Conservation (phyloP, 148 eudicot species). For the Rhododendron mucronatum region DNA sequence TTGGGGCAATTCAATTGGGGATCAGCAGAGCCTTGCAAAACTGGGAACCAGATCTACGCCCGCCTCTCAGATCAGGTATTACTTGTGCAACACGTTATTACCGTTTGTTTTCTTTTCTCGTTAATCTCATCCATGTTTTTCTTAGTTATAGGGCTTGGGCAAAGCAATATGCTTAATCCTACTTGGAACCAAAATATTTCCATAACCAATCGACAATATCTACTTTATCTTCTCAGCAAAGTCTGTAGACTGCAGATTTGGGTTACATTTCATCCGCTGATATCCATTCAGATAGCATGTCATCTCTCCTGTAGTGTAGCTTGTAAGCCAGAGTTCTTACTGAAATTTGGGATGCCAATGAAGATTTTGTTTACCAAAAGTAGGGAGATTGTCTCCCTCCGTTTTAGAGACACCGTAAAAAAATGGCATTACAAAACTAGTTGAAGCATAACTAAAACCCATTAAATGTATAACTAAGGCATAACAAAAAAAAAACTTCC, state of each 20-base stretch:
- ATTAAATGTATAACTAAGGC: too few species aligned
- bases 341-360: too few species aligned
- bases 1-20: slow-evolving; percentile 86
- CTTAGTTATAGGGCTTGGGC: background rate
- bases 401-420: too few species aligned
- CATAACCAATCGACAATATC: background rate
- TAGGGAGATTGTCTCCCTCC: too few species aligned
- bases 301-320: too few species aligned
- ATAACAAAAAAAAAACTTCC: too few species aligned
- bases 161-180: background rate
- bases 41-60: slow-evolving; percentile 91
- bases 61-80: slow-evolving; percentile 86
- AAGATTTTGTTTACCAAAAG: too few species aligned
- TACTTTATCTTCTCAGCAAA: background rate
- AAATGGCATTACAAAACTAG: too few species aligned
- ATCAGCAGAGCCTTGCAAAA: slow-evolving; percentile 85
- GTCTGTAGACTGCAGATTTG: background rate
- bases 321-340: too few species aligned
- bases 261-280: background rate
- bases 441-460: too few species aligned
- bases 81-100: background rate
- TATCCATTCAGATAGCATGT: too few species aligned
- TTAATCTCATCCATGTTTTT: background rate
- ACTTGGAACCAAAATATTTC: background rate
- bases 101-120: background rate